Evolutionary conservation across 2,329 filamentous ascomycete genomes (phyloP).

Genomic region (Penicillium aurantiogriseum): DNA sequence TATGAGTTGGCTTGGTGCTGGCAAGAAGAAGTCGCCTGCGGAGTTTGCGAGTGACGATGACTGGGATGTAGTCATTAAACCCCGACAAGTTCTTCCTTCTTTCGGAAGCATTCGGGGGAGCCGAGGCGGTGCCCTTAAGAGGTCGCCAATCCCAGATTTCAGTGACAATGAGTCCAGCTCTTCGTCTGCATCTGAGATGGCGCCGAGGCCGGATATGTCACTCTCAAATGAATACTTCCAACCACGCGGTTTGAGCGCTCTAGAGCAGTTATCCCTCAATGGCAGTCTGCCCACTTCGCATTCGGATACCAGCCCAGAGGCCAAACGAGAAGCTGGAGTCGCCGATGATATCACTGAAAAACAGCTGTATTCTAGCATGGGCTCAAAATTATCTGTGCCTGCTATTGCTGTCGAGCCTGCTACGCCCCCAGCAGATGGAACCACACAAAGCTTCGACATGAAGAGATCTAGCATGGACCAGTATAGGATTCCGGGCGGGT

Average conservation of each 20-base stretch:
- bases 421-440: constrained; percentile 46
- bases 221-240: constrained; percentile 41
- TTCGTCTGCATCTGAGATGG: constrained; percentile 50
- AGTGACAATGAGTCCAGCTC: constrained; percentile 34
- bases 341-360: constrained; percentile 6
- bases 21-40: constrained; percentile 32
- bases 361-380: constrained; percentile 5
- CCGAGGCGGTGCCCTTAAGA: constrained; percentile 32
- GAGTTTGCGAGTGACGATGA: constrained; percentile 46
- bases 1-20: constrained; percentile 38
- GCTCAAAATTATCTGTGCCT: constrained; percentile 34
- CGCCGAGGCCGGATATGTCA: constrained; percentile 19
- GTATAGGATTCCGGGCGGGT: constrained; percentile 60
- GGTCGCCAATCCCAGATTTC: constrained; percentile 20
- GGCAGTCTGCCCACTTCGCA: neutral
- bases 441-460: constrained; percentile 21
- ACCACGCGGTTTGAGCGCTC: constrained; percentile 2
- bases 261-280: constrained; percentile 17
- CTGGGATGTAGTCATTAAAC: constrained; percentile 57
- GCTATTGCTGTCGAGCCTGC: constrained; percentile 49
- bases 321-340: constrained; percentile 8
- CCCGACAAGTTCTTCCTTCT: constrained; percentile 58
- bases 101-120: constrained; percentile 62
- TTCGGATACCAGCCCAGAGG: neutral
- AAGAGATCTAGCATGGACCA: constrained; percentile 38